Percentiles rank a stretch among this genome's conserved stretches.
Conservation (phyloP, 805 yeast genomes). For the Saccharomycopsis fibuligera region DNA sequence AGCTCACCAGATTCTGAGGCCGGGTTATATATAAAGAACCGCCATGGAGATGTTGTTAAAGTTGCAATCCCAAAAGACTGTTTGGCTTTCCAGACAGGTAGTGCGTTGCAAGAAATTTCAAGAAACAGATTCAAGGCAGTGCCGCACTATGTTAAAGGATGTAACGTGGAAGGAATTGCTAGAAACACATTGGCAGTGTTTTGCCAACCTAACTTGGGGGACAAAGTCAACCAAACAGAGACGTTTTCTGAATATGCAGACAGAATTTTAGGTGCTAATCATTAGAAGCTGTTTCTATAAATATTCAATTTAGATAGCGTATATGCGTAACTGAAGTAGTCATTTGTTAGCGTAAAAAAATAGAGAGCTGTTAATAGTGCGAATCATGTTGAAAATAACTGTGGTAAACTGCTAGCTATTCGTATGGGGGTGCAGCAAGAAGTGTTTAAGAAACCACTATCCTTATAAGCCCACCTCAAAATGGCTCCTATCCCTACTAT, state of each 20-base stretch:
- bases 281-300: too few relatives aligned
- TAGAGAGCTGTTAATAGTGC: too few relatives aligned
- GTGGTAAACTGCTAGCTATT: too few relatives aligned
- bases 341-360: too few relatives aligned
- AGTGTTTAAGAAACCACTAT: too few relatives aligned
- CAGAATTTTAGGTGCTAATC: slow-evolving; percentile 36
- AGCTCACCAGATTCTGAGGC: slow-evolving; percentile 38
- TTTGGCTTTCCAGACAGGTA: slow-evolving; percentile 57
- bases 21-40: slow-evolving; percentile 45
- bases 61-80: slow-evolving; percentile 50
- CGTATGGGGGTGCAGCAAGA: too few relatives aligned
- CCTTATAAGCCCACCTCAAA: too few relatives aligned
- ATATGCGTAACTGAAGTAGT: too few relatives aligned
- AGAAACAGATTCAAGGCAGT: slow-evolving; percentile 48
- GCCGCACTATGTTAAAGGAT: slow-evolving; percentile 49
- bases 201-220: slow-evolving; percentile 53
- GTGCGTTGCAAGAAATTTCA: slow-evolving; percentile 47
- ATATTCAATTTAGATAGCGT: too few relatives aligned
- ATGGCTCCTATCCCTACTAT: too few relatives aligned
- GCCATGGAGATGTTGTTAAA: slow-evolving; percentile 39
- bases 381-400: too few relatives aligned
- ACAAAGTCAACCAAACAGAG: slow-evolving; percentile 37
- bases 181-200: slow-evolving; percentile 57
- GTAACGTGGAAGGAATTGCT: slow-evolving; percentile 31
- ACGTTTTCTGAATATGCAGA: slow-evolving; percentile 45